Evolutionary conservation across 805 yeast genomes (phyloP), one percentile per base, ranked within the genome.

Genomic region (Saccharomycopsis guyanensis): DNA sequence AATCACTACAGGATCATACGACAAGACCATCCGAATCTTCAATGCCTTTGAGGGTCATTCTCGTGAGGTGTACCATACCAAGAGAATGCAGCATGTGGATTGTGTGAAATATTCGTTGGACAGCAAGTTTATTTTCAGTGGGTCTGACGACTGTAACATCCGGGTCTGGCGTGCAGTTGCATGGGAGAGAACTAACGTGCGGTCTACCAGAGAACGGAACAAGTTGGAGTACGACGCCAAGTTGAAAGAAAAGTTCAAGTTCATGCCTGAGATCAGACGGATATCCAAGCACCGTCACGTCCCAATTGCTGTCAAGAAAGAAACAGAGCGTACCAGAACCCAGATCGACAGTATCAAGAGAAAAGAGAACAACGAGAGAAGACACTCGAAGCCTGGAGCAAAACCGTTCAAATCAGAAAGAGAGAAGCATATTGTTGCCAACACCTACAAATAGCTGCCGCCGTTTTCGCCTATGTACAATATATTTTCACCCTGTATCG

Each of bases 71-170:
- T 93, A 93, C 63, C 98, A 93, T 59, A 93, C 98, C 12, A 88
- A 87, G 69, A 77, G 99, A 61, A 93, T 93, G 99, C 99, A 93
- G 68, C 82, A 91, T 50, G 85, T 93, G 8, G 86, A 88, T 64
- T 75, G 84, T 47, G 86, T 82, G 35, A 80, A 81, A 53, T 94
- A 72, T 64, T 77, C 96, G 6, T 87, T 87, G 77, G 99, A 93
- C 65, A 75, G 94, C 46, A 79, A 82, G 59, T 93, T 87, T 65
- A 77, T 93, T 31, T 66, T 89, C 43, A 78, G 87, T 49, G 98
- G 97, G 16, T 86, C 96, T 1, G 98, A 93, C 64, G 99, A 93
- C 63, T 94, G 96, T 55, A 94, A 94, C 64, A 79, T 94, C 24
- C 73, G 99, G 56, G 57, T 94, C 47, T 93, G 99, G 99, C 74